A percentile compares a stretch with the other conserved stretches of the same genome.
Evolutionary conservation across 805 yeast species (phyloP).

Genomic region (Yamadazyma nakazawae): DNA sequence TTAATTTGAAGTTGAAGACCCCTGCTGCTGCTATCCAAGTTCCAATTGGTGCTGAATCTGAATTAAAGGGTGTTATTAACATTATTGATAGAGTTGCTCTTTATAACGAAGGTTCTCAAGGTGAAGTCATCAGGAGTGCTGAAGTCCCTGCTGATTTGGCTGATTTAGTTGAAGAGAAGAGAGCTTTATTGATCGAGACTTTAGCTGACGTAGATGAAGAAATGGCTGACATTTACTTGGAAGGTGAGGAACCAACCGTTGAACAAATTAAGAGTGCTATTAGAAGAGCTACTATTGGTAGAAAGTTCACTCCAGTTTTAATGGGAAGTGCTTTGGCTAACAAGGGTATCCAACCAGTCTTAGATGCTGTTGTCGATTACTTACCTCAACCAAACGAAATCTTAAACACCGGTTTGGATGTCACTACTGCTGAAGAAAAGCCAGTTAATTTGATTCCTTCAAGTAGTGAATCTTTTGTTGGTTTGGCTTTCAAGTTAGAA

Average conservation of each 20-base stretch:
- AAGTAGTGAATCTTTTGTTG: conserved; percentile 77
- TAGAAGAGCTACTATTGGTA: conserved; percentile 90
- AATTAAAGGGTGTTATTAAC: conserved; percentile 85
- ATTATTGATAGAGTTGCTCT: conserved; percentile 83
- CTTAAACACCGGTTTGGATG: conserved; percentile 83
- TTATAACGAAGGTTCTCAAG: conserved; percentile 87
- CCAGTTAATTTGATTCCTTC: conserved; percentile 76
- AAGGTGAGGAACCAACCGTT: conserved; percentile 81
- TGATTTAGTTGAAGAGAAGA: conserved; percentile 85
- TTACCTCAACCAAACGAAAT: conserved; percentile 95
- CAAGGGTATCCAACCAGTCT: conserved; percentile 90
- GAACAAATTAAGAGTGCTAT: conserved; percentile 86
- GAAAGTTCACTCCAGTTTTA: conserved; percentile 97
- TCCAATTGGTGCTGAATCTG: conserved; percentile 92
- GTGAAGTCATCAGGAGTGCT: conserved; percentile 65
- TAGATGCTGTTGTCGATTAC: conserved; percentile 94
- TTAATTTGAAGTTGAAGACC: conserved; percentile 79
- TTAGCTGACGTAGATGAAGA: conserved; percentile 98
- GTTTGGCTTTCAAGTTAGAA: conserved; percentile 97
- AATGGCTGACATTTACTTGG: conserved; percentile 88
- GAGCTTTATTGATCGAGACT: conserved; percentile 82
- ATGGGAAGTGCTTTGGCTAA: conserved; percentile 99
- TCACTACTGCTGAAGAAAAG: conserved; percentile 53
- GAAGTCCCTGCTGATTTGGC: conserved; percentile 77
- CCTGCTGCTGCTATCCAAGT: conserved; percentile 98